Percentiles rank a stretch among this genome's conserved stretches.
These are phyloP conservation scores for Globisporangium recalcitrans DNA, from an alignment of 352 stramenopile species.

Conservation along the genomic window DNA sequence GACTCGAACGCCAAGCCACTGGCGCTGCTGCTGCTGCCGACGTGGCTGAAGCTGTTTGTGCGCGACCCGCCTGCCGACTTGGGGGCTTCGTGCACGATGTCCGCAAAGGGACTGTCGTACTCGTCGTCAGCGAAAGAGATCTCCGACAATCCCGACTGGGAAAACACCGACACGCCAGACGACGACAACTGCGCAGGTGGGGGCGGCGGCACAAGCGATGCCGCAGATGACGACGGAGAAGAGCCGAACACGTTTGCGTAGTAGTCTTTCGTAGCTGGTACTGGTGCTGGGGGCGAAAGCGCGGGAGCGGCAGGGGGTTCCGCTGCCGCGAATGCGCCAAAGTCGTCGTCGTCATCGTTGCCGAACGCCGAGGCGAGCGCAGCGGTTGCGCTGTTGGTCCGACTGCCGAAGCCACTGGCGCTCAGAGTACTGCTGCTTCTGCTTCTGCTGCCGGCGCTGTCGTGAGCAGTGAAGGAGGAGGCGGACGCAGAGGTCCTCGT, in stretches of 20 bases:
- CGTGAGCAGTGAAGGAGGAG: not conserved
- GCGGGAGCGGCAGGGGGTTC: conserved; percentile 13
- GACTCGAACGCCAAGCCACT: not conserved
- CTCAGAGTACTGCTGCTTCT: not conserved
- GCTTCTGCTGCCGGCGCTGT: not conserved
- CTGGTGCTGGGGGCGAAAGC: conserved; percentile 4
- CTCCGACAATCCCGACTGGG: conserved; percentile 8
- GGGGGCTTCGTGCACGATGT: conserved; percentile 17
- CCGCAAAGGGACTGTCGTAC: conserved; percentile 20
- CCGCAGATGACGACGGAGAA: conserved; percentile 21
- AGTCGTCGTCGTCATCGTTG: conserved; percentile 25
- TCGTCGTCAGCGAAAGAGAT: conserved; percentile 16
- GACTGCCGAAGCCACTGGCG: not conserved
- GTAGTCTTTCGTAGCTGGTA: conserved; percentile 18
- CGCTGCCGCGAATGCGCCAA: conserved; percentile 37
- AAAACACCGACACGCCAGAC: not conserved
- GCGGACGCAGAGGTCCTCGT: not conserved
- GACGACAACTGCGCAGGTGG: not conserved
- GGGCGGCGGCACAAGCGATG: conserved; percentile 8
- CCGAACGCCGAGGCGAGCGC: not conserved
- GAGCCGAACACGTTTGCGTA: conserved; percentile 34
- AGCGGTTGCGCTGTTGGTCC: not conserved
- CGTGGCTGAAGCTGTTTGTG: conserved; percentile 10
- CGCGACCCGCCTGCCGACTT: conserved; percentile 2
- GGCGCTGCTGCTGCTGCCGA: not conserved